Base-by-base conservation (phyloP, 148 eudicot genomes). In the Rhododendron kiyosumense region DNA sequence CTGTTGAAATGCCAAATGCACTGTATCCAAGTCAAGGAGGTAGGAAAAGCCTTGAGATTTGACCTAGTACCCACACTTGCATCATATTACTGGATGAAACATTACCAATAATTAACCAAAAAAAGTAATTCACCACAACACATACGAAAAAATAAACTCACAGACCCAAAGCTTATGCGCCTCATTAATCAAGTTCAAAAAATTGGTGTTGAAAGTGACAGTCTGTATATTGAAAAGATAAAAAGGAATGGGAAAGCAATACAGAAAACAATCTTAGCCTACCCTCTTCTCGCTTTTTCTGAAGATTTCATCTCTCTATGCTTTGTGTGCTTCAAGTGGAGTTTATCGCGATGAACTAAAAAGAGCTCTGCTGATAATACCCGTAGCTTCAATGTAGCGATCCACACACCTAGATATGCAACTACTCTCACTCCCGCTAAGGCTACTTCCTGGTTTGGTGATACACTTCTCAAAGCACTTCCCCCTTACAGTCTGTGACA, bases 391-490 rank as follows among this genome's bases (percentile, higher is more conserved):
- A 45, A 96, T 91, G 88, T 96, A 96, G 46, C 97, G 97, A 81
- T 96, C 99, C 84, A 95, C 92, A 88, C 97, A 95, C 88, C 98
- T 91, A 34, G 99, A 96, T 59, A 92, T 85, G 91, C 98, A 96
- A 85, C 98, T 93, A 71, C 93, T 83, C 88, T 94, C 98, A 49
- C 97, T 86, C 81, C 99, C 95, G 81, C 99, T 89, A 48, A 96
- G 85, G 84, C 96, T 94, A 73, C 91, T 91, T 17, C 99, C 95
- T 22, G 99, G 99, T 90, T 94, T 96, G 51, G 93, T 89, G 77
- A 93, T 91, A 78, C 99, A 95, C 94, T 93, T 95, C 17, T 96
- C 97, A 34, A 96, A 95, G 90, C 99, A 95, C 91, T 96, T 95
- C 30, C 91, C 94, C 83, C 97, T 88, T 11, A 96, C 92, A 8